Evolutionary conservation across 371 early-diverging fungal genomes (phyloP).

Genomic region (Mortierella sp.): DNA sequence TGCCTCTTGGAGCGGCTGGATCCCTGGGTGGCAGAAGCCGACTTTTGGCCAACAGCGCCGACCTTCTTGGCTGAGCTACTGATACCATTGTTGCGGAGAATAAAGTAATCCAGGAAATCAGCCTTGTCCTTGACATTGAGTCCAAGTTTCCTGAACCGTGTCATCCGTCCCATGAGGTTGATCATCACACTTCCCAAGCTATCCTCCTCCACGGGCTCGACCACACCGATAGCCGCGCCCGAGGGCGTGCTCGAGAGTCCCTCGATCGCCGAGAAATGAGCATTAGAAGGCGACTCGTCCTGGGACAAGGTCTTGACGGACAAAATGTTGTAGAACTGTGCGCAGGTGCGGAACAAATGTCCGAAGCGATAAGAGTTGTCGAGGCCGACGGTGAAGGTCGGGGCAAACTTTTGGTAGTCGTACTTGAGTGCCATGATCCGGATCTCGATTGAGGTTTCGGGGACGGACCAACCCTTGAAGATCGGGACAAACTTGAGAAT

Average conservation of each 20-base stretch:
- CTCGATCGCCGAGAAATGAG: constrained; percentile 37
- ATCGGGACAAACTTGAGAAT: constrained; percentile 81
- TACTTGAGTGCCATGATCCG: constrained; percentile 82
- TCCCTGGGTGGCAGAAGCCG: constrained; percentile 5
- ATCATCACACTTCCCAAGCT: constrained; percentile 71
- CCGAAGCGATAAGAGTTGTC: constrained; percentile 57
- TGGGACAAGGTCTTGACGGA: constrained; percentile 66
- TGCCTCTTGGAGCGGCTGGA: constrained; percentile 32
- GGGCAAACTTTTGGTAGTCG: constrained; percentile 74
- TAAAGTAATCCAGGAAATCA: constrained; percentile 84
- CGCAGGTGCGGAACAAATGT: constrained; percentile 73
- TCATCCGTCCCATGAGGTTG: constrained; percentile 72
- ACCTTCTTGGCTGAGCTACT: constrained; percentile 10
- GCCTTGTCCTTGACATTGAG: constrained; percentile 81
- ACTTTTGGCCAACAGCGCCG: background rate
- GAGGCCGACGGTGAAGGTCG: constrained; percentile 75
- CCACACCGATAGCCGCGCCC: constrained; percentile 53
- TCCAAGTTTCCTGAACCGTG: constrained; percentile 82
- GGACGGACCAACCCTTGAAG: constrained; percentile 67
- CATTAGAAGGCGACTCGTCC: constrained; percentile 65
- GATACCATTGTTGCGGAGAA: constrained; percentile 65
- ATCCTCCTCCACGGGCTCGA: constrained; percentile 62
- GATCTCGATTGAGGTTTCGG: constrained; percentile 67
- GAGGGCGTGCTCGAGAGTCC: constrained; percentile 42
- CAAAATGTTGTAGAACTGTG: constrained; percentile 72